phyloP scores from a whole-genome alignment of 2,329 filamentous ascomycete genomes.

The Diplodia mutila region DNA sequence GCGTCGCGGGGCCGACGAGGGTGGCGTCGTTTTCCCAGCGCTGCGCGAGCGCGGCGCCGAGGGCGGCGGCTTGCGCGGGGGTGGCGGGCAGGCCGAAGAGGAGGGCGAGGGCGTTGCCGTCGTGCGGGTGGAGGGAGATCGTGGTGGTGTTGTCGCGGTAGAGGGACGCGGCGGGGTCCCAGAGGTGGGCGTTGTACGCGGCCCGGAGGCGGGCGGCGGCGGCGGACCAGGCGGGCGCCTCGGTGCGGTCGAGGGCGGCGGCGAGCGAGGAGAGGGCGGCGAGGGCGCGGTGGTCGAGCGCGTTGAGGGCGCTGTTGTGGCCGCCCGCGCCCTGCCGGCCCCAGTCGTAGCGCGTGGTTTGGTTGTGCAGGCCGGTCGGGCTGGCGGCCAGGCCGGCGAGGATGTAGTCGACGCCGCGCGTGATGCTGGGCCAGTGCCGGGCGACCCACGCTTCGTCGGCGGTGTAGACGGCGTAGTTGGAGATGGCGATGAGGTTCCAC shows the following conservation, averaged over 20 bases:
- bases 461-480: constrained; percentile 62
- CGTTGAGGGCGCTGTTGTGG: constrained; percentile 28
- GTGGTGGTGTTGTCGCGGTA: constrained; percentile 45
- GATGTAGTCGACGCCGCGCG: constrained; percentile 29
- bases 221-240: constrained; percentile 35
- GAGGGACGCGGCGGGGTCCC: constrained; percentile 34
- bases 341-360: constrained; percentile 16
- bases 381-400: constrained; percentile 29
- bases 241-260: background rate
- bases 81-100: constrained; percentile 42
- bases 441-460: constrained; percentile 51
- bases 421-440: constrained; percentile 32
- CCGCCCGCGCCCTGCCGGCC: constrained; percentile 47
- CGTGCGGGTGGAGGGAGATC: constrained; percentile 35
- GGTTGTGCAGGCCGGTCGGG: constrained; percentile 26
- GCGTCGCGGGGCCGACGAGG: constrained; percentile 57
- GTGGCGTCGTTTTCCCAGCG: constrained; percentile 53
- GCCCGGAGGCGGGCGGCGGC: constrained; percentile 30
- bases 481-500: constrained; percentile 61
- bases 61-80: constrained; percentile 51
- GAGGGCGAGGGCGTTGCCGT: constrained; percentile 36
- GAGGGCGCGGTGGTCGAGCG: constrained; percentile 48
- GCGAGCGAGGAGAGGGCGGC: constrained; percentile 30
- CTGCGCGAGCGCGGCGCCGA: constrained; percentile 51
- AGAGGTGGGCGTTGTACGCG: constrained; percentile 35